Percentiles rank a stretch among this genome's conserved stretches.
These are phyloP conservation scores for Nyssa sinensis DNA, from an alignment of 148 eudicot species.

Conservation along the genomic window DNA sequence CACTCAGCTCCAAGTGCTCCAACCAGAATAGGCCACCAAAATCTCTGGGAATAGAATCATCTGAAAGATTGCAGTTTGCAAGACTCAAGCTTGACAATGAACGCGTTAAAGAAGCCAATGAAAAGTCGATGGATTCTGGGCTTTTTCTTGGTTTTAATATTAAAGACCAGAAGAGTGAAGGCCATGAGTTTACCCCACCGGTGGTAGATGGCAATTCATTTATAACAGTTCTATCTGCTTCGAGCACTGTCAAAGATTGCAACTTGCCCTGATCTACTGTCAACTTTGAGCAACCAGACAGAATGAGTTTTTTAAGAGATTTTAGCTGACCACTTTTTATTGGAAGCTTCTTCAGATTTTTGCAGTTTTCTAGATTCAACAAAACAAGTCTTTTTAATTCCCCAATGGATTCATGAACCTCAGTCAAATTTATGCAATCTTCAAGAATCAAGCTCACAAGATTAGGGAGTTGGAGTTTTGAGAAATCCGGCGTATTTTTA, in stretches of 20 bases:
- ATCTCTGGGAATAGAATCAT: background rate
- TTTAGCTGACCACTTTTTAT: background rate
- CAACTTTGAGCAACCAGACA: constrained; percentile 6
- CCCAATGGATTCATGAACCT: background rate
- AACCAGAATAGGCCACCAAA: background rate
- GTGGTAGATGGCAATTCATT: background rate
- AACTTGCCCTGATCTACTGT: background rate
- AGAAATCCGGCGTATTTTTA: constrained; percentile 1
- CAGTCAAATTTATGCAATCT: background rate
- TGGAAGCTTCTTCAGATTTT: background rate
- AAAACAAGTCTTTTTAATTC: background rate
- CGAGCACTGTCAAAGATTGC: background rate
- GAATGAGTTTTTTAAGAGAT: background rate
- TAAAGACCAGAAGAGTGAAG: too few relatives aligned
- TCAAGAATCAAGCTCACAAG: background rate
- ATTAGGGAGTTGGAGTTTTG: background rate
- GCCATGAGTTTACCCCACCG: background rate
- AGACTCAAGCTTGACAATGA: background rate
- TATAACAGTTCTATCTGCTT: too few relatives aligned
- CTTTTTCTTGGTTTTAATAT: too few relatives aligned
- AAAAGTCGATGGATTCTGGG: too few relatives aligned
- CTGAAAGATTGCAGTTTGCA: background rate
- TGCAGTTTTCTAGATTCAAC: background rate
- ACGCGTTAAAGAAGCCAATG: background rate
- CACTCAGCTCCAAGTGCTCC: background rate